phyloP scores from a whole-genome alignment of 1,284 basidiomycete species.

The Boletus smithii region DNA sequence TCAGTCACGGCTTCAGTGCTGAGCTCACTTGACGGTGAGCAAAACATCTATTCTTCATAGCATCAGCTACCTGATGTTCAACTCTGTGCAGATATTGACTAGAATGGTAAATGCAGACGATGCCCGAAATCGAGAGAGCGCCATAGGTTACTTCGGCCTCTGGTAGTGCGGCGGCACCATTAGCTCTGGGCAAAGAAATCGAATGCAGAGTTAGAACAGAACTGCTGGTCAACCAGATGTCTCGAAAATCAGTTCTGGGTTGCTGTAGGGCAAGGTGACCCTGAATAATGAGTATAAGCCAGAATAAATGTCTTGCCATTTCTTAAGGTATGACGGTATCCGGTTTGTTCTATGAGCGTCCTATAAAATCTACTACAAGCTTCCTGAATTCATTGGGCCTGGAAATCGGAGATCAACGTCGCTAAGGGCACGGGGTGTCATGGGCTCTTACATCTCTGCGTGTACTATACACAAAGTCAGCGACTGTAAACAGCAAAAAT shows the following conservation, averaged over 20 bases:
- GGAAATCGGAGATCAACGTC: slow-evolving; percentile 5
- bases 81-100: not conserved
- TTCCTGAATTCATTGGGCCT: slow-evolving; percentile 49
- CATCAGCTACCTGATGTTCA: too few relatives aligned
- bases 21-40: too few relatives aligned
- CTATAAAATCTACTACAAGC: slow-evolving; percentile 42
- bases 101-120: not conserved
- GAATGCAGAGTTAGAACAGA: too few relatives aligned
- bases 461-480: slow-evolving; percentile 43
- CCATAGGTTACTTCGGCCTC: not conserved
- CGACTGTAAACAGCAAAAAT: not conserved
- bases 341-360: slow-evolving; percentile 11
- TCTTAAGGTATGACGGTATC: not conserved
- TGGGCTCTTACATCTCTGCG: slow-evolving; percentile 48
- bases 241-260: too few relatives aligned
- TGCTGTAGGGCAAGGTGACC: too few relatives aligned
- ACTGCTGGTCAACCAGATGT: too few relatives aligned
- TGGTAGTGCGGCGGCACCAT: not conserved
- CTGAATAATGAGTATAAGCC: too few relatives aligned
- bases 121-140: not conserved
- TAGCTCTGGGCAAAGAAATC: not conserved
- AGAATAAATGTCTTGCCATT: too few relatives aligned
- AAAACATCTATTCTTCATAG: too few relatives aligned
- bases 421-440: not conserved
- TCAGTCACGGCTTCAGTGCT: too few relatives aligned